Conservation (phyloP, 176 grass and related monocot species). For the Triticum timopheevii region DNA sequence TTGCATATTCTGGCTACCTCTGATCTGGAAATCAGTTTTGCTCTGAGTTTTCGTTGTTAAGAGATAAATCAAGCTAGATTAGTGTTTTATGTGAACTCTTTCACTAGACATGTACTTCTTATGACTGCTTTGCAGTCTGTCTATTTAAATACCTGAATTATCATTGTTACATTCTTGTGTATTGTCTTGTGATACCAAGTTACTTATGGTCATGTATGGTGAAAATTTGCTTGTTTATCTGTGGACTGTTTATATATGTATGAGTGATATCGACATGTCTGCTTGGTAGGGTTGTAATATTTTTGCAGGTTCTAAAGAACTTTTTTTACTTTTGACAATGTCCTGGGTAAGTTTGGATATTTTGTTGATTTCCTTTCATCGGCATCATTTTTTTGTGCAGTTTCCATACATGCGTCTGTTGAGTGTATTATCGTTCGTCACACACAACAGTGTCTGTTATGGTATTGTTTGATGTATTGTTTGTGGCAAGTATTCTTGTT, state of each 20-base stretch:
- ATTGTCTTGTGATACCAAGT: not conserved
- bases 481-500: too few species aligned
- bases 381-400: not conserved
- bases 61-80: constrained; percentile 50
- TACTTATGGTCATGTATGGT: constrained; percentile 21
- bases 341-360: not conserved
- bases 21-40: constrained; percentile 56
- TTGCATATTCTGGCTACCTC: constrained; percentile 81
- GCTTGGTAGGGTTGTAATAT: not conserved
- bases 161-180: constrained; percentile 22
- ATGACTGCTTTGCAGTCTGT: constrained; percentile 42
- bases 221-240: constrained; percentile 3
- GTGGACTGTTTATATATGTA: not conserved
- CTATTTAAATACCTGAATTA: constrained; percentile 29
- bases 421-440: not conserved
- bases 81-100: constrained; percentile 35
- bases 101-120: constrained; percentile 43
- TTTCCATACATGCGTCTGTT: not conserved
- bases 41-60: constrained; percentile 49
- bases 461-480: too few species aligned
- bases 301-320: not conserved
- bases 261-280: not conserved
- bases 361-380: not conserved
- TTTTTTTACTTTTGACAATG: not conserved
- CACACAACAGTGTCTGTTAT: not conserved